Conservation (phyloP, 1,284 basidiomycete species). For the Irpex sp. region DNA sequence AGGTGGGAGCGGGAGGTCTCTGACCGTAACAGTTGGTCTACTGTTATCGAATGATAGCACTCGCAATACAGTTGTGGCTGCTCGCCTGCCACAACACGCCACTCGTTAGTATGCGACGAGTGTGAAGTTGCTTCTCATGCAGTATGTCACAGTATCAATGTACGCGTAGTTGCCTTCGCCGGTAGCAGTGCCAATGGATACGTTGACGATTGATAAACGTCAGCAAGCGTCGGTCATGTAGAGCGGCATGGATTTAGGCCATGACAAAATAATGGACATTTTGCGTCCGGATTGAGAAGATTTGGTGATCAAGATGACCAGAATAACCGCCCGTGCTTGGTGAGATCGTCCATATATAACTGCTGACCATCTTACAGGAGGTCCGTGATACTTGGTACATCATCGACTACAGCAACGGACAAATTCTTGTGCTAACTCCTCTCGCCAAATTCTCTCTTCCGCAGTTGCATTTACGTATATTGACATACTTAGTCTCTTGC, state of each 20-base stretch:
- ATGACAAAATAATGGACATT: no score
- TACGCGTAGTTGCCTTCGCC: no score
- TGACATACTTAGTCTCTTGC: no score
- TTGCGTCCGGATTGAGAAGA: no score
- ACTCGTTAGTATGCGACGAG: not conserved
- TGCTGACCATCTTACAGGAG: not conserved
- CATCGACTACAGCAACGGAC: not conserved
- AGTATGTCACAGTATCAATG: no score
- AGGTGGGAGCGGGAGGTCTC: not conserved
- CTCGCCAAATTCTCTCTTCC: not conserved
- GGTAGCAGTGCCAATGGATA: not conserved
- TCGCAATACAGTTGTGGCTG: not conserved
- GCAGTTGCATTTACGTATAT: not conserved
- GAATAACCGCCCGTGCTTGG: not conserved
- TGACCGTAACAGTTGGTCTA: not conserved
- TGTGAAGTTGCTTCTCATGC: not conserved
- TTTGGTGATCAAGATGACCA: not conserved
- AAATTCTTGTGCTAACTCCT: no score
- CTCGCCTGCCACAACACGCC: not conserved
- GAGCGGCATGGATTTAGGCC: no score
- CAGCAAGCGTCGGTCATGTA: no score
- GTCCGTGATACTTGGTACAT: not conserved
- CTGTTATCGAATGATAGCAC: not conserved
- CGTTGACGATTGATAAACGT: not conserved
- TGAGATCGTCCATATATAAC: not conserved